These are phyloP conservation scores for Elymus sibiricus DNA, from an alignment of 176 grass and related monocot genomes.

Conservation along the genomic window DNA sequence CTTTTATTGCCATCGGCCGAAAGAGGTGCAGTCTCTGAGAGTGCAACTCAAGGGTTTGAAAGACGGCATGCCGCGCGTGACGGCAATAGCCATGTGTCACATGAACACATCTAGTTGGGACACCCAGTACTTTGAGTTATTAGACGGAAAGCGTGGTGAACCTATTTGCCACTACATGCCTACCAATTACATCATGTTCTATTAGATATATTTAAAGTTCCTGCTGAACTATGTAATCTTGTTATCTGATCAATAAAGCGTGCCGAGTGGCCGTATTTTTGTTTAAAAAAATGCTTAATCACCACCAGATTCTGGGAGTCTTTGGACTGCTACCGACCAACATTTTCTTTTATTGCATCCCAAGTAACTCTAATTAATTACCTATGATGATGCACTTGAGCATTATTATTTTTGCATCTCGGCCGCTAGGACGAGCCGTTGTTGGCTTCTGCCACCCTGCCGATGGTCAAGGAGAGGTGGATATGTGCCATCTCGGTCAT, in stretches of 20 bases:
- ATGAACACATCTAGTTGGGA: background rate
- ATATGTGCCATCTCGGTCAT: no score
- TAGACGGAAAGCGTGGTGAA: background rate
- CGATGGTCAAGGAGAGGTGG: no score
- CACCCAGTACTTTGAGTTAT: background rate
- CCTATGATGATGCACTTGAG: no score
- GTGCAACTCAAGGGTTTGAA: background rate
- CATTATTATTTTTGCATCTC: no score
- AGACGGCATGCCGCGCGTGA: background rate
- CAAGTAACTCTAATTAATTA: constrained; percentile 35
- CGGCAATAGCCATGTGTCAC: background rate
- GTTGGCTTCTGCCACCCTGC: no score
- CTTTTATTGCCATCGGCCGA: background rate
- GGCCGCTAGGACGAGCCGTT: no score
- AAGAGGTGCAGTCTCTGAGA: background rate
- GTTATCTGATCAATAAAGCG: no score
- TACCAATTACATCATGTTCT: background rate
- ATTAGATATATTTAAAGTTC: background rate
- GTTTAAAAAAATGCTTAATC: no score
- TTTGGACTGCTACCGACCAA: background rate
- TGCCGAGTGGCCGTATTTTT: no score
- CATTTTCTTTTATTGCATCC: constrained; percentile 3
- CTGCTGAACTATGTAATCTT: no score
- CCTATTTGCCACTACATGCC: background rate
- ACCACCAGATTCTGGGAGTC: background rate